Percentiles rank a stretch among this genome's conserved stretches.
Conservation (phyloP, 768 basidiomycete species). For the Mycena vulgaris region DNA sequence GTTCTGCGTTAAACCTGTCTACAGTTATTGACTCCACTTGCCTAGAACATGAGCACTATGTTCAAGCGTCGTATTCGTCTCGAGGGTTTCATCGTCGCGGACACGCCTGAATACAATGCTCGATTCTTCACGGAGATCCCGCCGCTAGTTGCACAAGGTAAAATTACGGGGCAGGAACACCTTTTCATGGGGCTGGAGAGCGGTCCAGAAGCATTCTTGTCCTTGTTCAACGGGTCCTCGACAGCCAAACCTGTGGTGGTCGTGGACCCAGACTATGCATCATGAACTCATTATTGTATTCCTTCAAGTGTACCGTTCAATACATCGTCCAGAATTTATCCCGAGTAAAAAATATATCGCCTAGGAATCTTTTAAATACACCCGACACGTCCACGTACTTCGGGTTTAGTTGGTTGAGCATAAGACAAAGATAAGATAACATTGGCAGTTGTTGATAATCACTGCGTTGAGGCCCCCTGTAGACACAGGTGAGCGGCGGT, state of each 20-base stretch:
- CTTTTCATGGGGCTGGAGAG: slow-evolving; percentile 48
- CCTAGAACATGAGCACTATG: slow-evolving; percentile 42
- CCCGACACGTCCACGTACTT: too few relatives aligned
- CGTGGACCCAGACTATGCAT: slow-evolving; percentile 36
- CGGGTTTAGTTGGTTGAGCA: too few relatives aligned
- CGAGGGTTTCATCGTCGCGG: slow-evolving; percentile 47
- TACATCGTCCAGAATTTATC: too few relatives aligned
- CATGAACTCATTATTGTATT: neutral
- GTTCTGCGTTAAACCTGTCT: neutral
- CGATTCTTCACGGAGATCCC: slow-evolving; percentile 48
- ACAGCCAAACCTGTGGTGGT: slow-evolving; percentile 54
- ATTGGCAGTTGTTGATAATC: too few relatives aligned
- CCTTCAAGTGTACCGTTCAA: too few relatives aligned
- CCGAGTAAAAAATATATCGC: too few relatives aligned
- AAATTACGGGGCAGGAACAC: slow-evolving; percentile 53
- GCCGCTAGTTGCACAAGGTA: slow-evolving; percentile 37
- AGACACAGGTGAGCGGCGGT: too few relatives aligned
- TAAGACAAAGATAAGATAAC: too few relatives aligned
- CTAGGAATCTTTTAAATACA: too few relatives aligned
- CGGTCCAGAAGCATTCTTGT: slow-evolving; percentile 50
- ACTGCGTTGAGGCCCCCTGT: too few relatives aligned
- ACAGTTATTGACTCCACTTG: neutral
- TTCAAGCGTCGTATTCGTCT: slow-evolving; percentile 45
- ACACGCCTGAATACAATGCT: slow-evolving; percentile 41
- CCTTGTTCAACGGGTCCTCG: slow-evolving; percentile 52